Conservation (phyloP, 306 rosid species). For the Heteromeles arbutifolia region DNA sequence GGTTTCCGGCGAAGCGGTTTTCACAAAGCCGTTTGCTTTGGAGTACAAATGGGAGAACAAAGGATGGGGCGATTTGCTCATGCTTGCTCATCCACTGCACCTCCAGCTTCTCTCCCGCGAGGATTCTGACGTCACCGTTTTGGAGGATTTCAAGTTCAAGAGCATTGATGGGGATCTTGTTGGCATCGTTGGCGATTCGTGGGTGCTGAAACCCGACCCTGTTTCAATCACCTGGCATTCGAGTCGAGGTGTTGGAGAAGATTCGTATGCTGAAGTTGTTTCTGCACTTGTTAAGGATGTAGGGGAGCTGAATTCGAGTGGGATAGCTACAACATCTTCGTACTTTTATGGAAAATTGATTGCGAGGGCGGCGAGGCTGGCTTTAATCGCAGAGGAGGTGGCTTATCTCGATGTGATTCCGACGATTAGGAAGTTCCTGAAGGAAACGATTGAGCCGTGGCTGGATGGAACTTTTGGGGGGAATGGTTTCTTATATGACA, state of each 20-base stretch:
- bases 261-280: slow-evolving; percentile 35
- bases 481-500: slow-evolving; percentile 70
- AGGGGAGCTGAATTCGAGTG: slow-evolving; percentile 32
- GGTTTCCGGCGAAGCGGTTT: slow-evolving; percentile 56
- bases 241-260: slow-evolving; percentile 42
- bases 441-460: slow-evolving; percentile 79
- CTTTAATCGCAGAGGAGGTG: slow-evolving; percentile 83
- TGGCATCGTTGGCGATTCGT: slow-evolving; percentile 75
- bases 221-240: slow-evolving; percentile 83
- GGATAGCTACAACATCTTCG: slow-evolving; percentile 28
- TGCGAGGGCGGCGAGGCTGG: slow-evolving; percentile 84
- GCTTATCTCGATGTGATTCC: slow-evolving; percentile 51
- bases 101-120: slow-evolving; percentile 33
- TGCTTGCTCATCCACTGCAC: slow-evolving; percentile 89
- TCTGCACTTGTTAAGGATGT: slow-evolving; percentile 55
- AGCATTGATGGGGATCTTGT: slow-evolving; percentile 92
- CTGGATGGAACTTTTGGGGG: slow-evolving; percentile 61
- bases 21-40: slow-evolving; percentile 48
- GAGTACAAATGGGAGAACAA: slow-evolving; percentile 75
- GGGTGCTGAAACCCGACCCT: slow-evolving; percentile 55
- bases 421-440: slow-evolving; percentile 38
- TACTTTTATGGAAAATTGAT: slow-evolving; percentile 71
- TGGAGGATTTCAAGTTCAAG: slow-evolving; percentile 51
- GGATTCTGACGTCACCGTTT: slow-evolving; percentile 27
- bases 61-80: slow-evolving; percentile 60